A percentile compares a stretch with the other conserved stretches of the same genome.
phyloP scores from a whole-genome alignment of 345 rosid genomes.

The Carallia brachiata region DNA sequence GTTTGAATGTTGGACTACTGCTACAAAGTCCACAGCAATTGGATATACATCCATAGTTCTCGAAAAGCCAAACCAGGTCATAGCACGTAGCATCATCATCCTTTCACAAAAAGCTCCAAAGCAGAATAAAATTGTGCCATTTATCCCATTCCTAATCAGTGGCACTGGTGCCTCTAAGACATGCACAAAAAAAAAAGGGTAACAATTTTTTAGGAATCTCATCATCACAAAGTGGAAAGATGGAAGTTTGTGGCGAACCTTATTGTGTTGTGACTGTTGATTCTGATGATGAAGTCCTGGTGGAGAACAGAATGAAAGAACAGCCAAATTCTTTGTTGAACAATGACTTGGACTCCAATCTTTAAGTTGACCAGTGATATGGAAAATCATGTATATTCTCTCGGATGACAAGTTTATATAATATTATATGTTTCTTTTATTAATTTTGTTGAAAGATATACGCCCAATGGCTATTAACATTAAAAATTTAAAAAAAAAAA shows the following conservation, averaged over 20 bases:
- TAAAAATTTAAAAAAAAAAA: neutral
- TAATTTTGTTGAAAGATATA: constrained; percentile 5
- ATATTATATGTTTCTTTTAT: neutral
- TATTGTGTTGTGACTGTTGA: constrained; percentile 51
- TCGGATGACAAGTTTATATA: neutral
- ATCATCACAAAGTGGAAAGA: constrained; percentile 60
- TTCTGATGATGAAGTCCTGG: constrained; percentile 28
- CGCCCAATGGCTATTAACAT: constrained; percentile 7
- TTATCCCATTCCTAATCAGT: constrained; percentile 52
- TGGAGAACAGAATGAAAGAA: constrained; percentile 16
- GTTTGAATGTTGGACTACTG: constrained; percentile 22
- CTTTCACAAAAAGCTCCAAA: constrained; percentile 25
- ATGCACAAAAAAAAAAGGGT: constrained; percentile 5
- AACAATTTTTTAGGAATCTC: constrained; percentile 44
- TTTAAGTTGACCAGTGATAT: constrained; percentile 15
- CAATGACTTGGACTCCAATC: constrained; percentile 70
- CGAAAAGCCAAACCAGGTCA: constrained; percentile 20
- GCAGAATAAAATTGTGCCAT: constrained; percentile 36
- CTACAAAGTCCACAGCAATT: constrained; percentile 26
- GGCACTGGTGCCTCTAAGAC: constrained; percentile 45
- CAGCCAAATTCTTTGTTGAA: constrained; percentile 40
- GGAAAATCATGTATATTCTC: neutral
- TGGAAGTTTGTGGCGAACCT: constrained; percentile 78
- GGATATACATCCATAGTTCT: constrained; percentile 3
- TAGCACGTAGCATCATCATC: constrained; percentile 43